Percentiles rank a stretch among this genome's conserved stretches.
These are phyloP conservation scores for Neurospora sp. DNA, from an alignment of 495 filamentous ascomycete genomes.

Conservation along the genomic window DNA sequence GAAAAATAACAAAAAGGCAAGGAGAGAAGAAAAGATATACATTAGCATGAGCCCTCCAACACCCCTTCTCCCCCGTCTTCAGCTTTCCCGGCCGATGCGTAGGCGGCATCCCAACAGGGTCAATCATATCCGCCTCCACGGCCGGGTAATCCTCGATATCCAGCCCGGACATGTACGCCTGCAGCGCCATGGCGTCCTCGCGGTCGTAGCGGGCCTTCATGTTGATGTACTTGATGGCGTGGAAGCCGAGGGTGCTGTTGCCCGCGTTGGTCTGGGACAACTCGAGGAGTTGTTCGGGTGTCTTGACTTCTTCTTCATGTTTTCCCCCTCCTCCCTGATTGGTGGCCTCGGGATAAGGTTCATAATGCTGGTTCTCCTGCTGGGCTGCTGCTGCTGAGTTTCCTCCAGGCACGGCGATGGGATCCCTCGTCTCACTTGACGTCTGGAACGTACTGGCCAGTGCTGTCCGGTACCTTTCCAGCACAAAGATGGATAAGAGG, in stretches of 20 bases:
- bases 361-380: not conserved
- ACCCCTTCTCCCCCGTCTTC: conserved; percentile 9
- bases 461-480: conserved; percentile 5
- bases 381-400: not conserved
- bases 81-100: conserved; percentile 7
- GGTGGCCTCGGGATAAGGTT: not conserved
- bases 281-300: not conserved
- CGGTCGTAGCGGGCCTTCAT: conserved; percentile 15
- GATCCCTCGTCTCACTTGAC: not conserved
- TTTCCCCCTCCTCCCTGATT: not conserved
- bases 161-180: conserved; percentile 12
- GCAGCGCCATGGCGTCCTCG: conserved; percentile 13
- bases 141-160: conserved; percentile 9
- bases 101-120: conserved; percentile 14
- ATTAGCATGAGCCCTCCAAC: conserved; percentile 15
- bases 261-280: conserved; percentile 6
- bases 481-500: conserved; percentile 3
- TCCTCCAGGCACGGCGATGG: not conserved
- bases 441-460: not conserved
- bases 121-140: conserved; percentile 14
- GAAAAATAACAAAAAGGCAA: not conserved
- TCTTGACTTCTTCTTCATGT: not conserved
- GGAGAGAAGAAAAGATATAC: not conserved
- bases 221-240: conserved; percentile 13
- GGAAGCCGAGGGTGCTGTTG: conserved; percentile 15